Evolutionary conservation across 805 yeast species (phyloP).

Genomic region (Myxozyma lipomycoides): DNA sequence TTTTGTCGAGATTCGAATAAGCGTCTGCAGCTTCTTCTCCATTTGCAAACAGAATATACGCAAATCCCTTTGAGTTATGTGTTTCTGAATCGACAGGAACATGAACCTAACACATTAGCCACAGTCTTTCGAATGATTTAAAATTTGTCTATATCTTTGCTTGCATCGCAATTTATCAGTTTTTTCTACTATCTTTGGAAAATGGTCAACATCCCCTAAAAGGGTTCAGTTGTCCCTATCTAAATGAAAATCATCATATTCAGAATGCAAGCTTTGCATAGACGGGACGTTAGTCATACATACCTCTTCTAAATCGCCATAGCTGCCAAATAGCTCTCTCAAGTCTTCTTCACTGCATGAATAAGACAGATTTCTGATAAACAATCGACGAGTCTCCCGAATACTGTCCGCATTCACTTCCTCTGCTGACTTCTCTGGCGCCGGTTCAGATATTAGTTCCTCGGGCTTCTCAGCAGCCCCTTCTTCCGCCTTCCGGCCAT

Average conservation of each 20-base stretch:
- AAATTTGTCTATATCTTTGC: neutral
- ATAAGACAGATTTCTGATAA: slow-evolving; percentile 80
- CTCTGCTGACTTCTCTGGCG: slow-evolving; percentile 4
- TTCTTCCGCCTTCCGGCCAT: neutral
- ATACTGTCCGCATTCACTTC: slow-evolving; percentile 38
- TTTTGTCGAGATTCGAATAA: slow-evolving; percentile 69
- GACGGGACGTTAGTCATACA: slow-evolving; percentile 2
- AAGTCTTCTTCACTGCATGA: slow-evolving; percentile 78
- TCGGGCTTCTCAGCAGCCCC: slow-evolving; percentile 10
- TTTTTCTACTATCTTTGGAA: slow-evolving; percentile 25
- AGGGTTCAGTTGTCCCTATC: slow-evolving; percentile 33
- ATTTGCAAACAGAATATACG: slow-evolving; percentile 69
- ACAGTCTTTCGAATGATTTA: neutral
- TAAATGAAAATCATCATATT: slow-evolving; percentile 24
- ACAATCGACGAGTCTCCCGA: slow-evolving; percentile 70
- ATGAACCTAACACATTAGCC: slow-evolving; percentile 50
- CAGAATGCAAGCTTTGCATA: neutral
- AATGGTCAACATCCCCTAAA: slow-evolving; percentile 27
- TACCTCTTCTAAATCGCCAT: slow-evolving; percentile 69
- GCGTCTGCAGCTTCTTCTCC: slow-evolving; percentile 75
- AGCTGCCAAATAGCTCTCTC: slow-evolving; percentile 55
- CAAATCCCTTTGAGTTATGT: slow-evolving; percentile 88
- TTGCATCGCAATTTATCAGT: slow-evolving; percentile 15
- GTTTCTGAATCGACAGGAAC: slow-evolving; percentile 87
- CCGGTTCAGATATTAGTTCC: slow-evolving; percentile 11